Conservation (phyloP, 371 early-diverging fungal species). For the Dichotomocladium elegans region DNA sequence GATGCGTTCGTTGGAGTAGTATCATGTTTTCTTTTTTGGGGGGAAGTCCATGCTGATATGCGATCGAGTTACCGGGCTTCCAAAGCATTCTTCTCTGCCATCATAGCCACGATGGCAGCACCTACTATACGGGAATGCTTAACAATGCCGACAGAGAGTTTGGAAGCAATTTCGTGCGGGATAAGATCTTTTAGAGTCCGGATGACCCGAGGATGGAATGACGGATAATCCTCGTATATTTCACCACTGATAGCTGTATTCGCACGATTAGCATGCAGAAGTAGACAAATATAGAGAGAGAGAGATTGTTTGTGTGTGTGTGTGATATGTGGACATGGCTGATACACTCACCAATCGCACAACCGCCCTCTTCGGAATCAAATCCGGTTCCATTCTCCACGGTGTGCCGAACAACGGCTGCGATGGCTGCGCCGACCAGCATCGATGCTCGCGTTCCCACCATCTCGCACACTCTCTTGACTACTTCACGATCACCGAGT, state of each 20-base stretch:
- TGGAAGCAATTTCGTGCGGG: slow-evolving; percentile 72
- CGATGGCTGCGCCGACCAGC: slow-evolving; percentile 63
- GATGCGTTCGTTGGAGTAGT: no score
- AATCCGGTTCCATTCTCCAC: slow-evolving; percentile 31
- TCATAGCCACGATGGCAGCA: slow-evolving; percentile 82
- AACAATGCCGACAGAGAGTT: slow-evolving; percentile 57
- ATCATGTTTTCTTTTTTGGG: no score
- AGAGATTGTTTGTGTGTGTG: no score
- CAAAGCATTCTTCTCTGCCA: slow-evolving; percentile 51
- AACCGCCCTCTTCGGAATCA: slow-evolving; percentile 49
- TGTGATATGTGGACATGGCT: no score
- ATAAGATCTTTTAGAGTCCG: slow-evolving; percentile 71
- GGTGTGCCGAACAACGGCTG: slow-evolving; percentile 59
- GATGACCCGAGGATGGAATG: slow-evolving; percentile 74
- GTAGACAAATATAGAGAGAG: not conserved
- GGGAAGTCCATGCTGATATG: not conserved
- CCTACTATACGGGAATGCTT: slow-evolving; percentile 81
- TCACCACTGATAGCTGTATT: slow-evolving; percentile 80
- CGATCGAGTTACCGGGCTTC: not conserved
- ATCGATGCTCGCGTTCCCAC: slow-evolving; percentile 68
- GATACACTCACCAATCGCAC: slow-evolving; percentile 71
- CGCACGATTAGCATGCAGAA: no score
- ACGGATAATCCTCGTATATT: slow-evolving; percentile 84
- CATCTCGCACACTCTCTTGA: slow-evolving; percentile 63
- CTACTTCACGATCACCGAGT: slow-evolving; percentile 61